Evolutionary conservation across 257 asterid genomes (phyloP), one percentile per base, ranked within the genome.

Genomic region (Solanum megistacrolobum): DNA sequence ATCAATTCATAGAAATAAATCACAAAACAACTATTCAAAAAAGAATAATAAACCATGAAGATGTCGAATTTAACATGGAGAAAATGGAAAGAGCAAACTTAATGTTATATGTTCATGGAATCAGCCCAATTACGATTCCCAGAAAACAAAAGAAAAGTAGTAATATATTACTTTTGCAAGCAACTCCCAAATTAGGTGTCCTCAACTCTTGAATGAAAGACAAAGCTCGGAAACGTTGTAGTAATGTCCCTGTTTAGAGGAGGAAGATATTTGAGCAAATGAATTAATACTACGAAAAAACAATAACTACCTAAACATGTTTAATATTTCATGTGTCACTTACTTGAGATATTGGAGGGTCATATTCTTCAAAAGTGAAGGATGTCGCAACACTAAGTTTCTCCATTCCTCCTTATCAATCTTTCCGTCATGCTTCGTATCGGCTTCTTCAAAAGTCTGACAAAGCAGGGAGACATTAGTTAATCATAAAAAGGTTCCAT

Each of bases 331-430:
- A 84, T 14, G 4, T 60, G 85, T n/a, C 12, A 89, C 96, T 4
- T 94, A 96, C 99, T 93, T 96, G 93, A 96, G 99, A 93, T 95
- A 96, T 69, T 95, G 99, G 83, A 96, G 98, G 86, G 98, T 96
- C 99, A 96, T 96, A 83, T 96, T 96, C 90, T 95, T 96, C 92
- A 96, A 84, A 89, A 96, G 96, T 25, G 99, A 96, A 83, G 99
- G 99, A 92, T 96, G 99, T 85, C 97, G 93, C 90, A 94, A 86
- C 34, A 96, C 99, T 62, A 96, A 93, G 89, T 87, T 96, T 90
- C 98, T 93, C 99, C 99, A 96, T 86, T 96, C 99, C 88, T 96
- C 99, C 91, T 95, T 96, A 73, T 96, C 99, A 41, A 96, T 96
- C 91, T 92, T 96, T 65, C 99, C 98, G 21, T 96, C 99, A 72